Evolutionary conservation across 495 filamentous ascomycete species (phyloP).

Genomic region (Aspergillus nidulans): DNA sequence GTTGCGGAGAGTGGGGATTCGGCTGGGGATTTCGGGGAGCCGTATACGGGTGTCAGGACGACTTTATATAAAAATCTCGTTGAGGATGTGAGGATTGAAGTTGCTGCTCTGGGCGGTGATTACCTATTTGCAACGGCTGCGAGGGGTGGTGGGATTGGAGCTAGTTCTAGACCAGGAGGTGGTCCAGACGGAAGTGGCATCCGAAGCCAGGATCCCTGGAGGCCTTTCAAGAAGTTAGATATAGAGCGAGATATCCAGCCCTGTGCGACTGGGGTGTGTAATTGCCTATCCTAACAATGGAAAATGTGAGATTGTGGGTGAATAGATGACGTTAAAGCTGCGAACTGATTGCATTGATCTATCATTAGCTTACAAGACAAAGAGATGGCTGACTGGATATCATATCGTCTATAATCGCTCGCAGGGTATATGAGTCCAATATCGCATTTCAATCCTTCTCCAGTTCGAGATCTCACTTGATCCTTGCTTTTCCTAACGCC

Average conservation of each 20-base stretch:
- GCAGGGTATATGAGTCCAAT: conserved; percentile 2
- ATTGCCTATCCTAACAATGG: conserved; percentile 13
- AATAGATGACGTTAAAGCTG: neutral
- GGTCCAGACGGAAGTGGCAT: neutral
- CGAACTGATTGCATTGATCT: neutral
- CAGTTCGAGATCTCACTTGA: neutral
- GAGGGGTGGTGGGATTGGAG: conserved; percentile 28
- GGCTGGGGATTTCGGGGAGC: conserved; percentile 32
- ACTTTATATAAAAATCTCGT: conserved; percentile 46
- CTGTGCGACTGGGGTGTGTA: conserved; percentile 28
- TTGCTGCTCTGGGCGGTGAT: conserved; percentile 56
- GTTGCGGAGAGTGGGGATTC: conserved; percentile 18
- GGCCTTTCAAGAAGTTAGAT: conserved; percentile 22
- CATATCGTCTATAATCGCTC: conserved; percentile 2
- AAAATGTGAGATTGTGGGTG: neutral
- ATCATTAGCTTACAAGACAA: neutral
- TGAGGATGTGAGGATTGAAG: conserved; percentile 54
- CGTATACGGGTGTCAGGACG: conserved; percentile 48
- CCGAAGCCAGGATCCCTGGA: conserved; percentile 16
- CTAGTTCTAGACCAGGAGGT: neutral
- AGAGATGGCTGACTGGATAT: conserved; percentile 1
- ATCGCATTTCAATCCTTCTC: neutral
- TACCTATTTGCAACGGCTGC: conserved; percentile 60
- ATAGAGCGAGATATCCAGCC: conserved; percentile 28
- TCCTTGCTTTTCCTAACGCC: neutral